Evolutionary conservation across 495 filamentous ascomycete genomes (phyloP), one percentile per base, ranked within the genome.

Genomic region (Tuber indicum): DNA sequence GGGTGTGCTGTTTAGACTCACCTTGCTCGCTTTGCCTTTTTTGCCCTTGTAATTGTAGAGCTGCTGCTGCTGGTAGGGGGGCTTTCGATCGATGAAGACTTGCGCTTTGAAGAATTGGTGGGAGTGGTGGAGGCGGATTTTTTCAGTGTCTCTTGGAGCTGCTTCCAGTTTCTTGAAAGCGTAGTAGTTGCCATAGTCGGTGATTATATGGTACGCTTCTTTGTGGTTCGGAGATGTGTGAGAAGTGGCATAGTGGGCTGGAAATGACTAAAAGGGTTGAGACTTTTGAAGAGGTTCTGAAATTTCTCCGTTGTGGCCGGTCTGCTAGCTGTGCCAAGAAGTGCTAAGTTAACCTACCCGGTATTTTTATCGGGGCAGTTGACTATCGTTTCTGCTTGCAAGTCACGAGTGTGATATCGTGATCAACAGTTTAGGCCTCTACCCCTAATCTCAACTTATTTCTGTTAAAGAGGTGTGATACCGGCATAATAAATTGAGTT

Each of bases 111-210:
- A 16, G 72, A 16, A 10, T 26, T 71, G 46, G 47, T 49, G 10
- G 72, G 5, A 3, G 46, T 52, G 46, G 72, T 36, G 36, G 76
- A 52, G 21, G 16, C 2, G 36, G 43, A 46, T 52, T n/a, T 69
- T 36, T 73, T 52, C 23, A 83, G 42, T 23, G 52, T 75, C 46
- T 80, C 76, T 44, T 80, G 78, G 72, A 83, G 81, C 14, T 82
- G 45, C 52, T 82, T 78, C 81, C 81, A 83, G 49, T 83, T 83
- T 70, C 72, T 78, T 6, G 81, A 83, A 21, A 81, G 78, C 26
- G 62, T 44, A 72, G 71, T 46, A 43, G 80, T 73, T 17, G 71
- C 36, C 81, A 79, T 82, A 44, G 14, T 76, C 14, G 36, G 46
- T 36, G 26, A 17, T 72, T 52, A 74, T 44, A 26, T 44, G 5